Percentiles rank a stretch among this genome's conserved stretches.
phyloP scores from a whole-genome alignment of 2,329 filamentous ascomycete genomes.

The Sporothrix inflata region DNA sequence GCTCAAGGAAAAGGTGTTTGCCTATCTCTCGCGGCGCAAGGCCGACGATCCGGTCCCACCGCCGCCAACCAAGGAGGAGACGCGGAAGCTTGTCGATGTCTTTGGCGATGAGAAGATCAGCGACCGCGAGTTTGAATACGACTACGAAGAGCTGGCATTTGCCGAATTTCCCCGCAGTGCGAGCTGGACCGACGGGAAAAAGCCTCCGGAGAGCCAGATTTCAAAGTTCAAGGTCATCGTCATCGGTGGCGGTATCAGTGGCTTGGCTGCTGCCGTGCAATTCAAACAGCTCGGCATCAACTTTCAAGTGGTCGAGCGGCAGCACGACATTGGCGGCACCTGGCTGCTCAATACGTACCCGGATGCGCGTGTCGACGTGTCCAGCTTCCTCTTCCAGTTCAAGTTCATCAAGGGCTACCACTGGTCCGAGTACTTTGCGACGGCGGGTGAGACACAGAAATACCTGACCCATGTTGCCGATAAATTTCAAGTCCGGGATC shows the following conservation, averaged over 20 bases:
- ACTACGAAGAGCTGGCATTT: not conserved
- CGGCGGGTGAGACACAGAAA: not conserved
- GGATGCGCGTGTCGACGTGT: not conserved
- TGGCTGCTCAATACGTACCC: not conserved
- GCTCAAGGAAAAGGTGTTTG: not conserved
- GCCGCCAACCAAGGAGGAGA: not conserved
- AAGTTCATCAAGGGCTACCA: conserved; percentile 7
- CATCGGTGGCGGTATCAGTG: not conserved
- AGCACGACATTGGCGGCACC: not conserved
- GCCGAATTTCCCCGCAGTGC: not conserved
- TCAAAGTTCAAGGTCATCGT: not conserved
- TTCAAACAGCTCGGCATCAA: not conserved
- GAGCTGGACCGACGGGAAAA: not conserved
- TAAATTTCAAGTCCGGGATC: not conserved
- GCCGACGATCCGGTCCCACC: not conserved
- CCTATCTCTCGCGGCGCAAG: not conserved
- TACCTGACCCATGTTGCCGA: not conserved
- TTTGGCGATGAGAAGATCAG: not conserved
- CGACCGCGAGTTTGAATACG: conserved; percentile 3
- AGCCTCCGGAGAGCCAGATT: not conserved
- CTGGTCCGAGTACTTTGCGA: conserved; percentile 1
- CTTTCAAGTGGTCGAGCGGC: not conserved
- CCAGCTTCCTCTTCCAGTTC: conserved; percentile 6
- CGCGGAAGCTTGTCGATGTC: not conserved
- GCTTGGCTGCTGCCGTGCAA: not conserved